Base-by-base conservation (phyloP, 1,284 basidiomycete species). In the Moesziomyces parantarcticus region DNA sequence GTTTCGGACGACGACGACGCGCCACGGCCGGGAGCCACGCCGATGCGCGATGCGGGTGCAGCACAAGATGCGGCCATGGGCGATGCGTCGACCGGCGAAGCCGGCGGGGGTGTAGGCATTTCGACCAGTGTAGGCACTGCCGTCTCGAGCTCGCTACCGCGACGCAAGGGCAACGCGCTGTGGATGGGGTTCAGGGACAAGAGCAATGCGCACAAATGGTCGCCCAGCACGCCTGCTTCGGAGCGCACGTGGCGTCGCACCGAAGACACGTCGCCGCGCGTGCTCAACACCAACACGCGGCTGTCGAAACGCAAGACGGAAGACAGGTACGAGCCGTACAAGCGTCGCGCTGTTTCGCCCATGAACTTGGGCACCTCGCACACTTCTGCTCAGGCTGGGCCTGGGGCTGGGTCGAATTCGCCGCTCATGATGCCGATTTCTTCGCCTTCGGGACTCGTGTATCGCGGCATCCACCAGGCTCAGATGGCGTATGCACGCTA, bases 251-350 rank as follows among this genome's bases (percentile, higher is more conserved):
- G 64, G 64, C 64, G 64, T 26, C 53, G 64, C 42, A 39, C 51
- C n/a, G 55, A 36, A 34, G 58, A 63, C 36, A 70, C 66, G 0
- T 69, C 66, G 0, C 66, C 61, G 41, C 65, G 65, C 14, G 52
- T 68, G 2, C 45, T 58, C 23, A 54, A 50, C 10, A 54, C 57
- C 11, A 51, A 29, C 23, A 55, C 55, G 5, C 69, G 69, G 1
- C 40, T 72, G 1, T 50, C 64, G 6, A 75, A 75, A 50, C 51
- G 73, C 14, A 77, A 75, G 49, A 71, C 69, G 36, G 63, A 75
- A 10, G 75, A 77, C 16, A 32, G 75, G 5, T 77, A 69, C 52
- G 75, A 72, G 22, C 75, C 75, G n/a, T 69, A 73, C 53, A 77
- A 77, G 58, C 64, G 75, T 21, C 52, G 75, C 6, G 75, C 75